Evolutionary conservation across 2,329 filamentous ascomycete species (phyloP), one percentile per base, ranked within the genome.

Genomic region (Fusarium xyrophilum): DNA sequence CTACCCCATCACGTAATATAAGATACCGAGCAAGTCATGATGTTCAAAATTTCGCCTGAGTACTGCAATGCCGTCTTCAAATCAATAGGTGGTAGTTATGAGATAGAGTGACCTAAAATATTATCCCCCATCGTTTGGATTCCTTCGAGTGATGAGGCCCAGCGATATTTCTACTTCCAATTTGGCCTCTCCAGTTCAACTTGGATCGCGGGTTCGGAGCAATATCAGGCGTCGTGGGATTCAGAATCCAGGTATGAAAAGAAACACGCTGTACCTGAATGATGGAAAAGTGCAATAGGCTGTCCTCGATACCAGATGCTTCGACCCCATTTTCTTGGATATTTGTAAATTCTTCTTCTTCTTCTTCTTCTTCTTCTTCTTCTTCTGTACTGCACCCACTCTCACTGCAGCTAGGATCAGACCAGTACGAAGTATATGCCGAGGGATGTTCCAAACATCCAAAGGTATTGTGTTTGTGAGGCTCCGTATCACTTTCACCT

Each of bases 1-100:
- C 25, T 4, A 21, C 0, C 11, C 2, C 14, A 25, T 40, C 21
- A 25, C 9, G 1, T 17, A 7, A 4, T 11, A 1, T 2, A 40
- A 40, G 14, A 11, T 40, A 3, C 14, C 10, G 38, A 4, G 0
- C 9, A 40, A 15, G 14, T 6, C 21, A 6, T 3, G 5, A 15
- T 3, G 15, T 0, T 39, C 2, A 3, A 11, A 15, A 23, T 10
- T 0, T 15, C 5, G 38, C 2, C 23, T 3, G 2, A 23, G 13
- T 23, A 11, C 13, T 2, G 6, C 1, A 38, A 21, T n/a, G 5
- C 36, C 0, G 3, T 15, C 21, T 2, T 40, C 4, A 23, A 15
- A 17, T 17, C 5, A 17, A 40, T 23, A 40, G 14, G 14, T 25
- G 25, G 14, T 23, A 11, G 0, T 11, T 25, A 6, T 5, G 5